Evolutionary conservation across 371 early-diverging fungal genomes (phyloP).

Genomic region (Apophysomyces elegans): DNA sequence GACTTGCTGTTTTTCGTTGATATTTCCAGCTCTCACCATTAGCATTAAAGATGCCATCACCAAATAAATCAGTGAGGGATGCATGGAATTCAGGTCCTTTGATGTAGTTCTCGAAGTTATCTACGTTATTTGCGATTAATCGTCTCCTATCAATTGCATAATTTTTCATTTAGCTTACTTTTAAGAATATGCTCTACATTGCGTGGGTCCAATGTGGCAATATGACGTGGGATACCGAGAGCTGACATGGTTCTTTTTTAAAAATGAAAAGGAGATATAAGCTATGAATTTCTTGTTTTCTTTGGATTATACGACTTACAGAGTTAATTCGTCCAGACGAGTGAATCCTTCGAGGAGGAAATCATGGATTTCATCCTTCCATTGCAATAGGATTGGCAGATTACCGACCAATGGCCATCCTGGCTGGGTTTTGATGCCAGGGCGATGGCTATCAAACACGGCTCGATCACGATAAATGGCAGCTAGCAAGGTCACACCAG

Average conservation of each 20-base stretch:
- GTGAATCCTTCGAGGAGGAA: conserved; percentile 22
- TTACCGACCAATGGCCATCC: conserved; percentile 32
- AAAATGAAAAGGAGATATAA: background rate
- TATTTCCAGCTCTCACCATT: conserved; percentile 52
- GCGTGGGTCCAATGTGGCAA: conserved; percentile 29
- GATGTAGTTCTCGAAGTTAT: conserved; percentile 44
- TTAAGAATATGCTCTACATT: conserved; percentile 36
- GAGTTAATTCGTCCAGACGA: conserved; percentile 17
- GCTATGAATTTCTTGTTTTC: background rate
- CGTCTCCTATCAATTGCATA: background rate
- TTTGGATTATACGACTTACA: conserved; percentile 12
- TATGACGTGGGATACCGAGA: conserved; percentile 23
- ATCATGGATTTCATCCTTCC: conserved; percentile 27
- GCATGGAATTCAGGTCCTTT: conserved; percentile 39
- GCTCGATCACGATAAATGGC: conserved; percentile 35
- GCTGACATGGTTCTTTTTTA: conserved; percentile 24
- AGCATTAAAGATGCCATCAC: conserved; percentile 48
- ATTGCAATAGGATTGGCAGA: conserved; percentile 17
- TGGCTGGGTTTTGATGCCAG: conserved; percentile 18
- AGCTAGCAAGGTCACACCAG: conserved; percentile 24
- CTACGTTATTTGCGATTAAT: conserved; percentile 6
- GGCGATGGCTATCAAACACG: conserved; percentile 23
- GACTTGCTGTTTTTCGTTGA: conserved; percentile 52
- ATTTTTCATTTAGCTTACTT: conserved; percentile 15
- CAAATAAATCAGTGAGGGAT: conserved; percentile 34